These are phyloP conservation scores for Basipetospora sp. DNA, from an alignment of 2,329 filamentous ascomycete genomes.

Conservation along the genomic window DNA sequence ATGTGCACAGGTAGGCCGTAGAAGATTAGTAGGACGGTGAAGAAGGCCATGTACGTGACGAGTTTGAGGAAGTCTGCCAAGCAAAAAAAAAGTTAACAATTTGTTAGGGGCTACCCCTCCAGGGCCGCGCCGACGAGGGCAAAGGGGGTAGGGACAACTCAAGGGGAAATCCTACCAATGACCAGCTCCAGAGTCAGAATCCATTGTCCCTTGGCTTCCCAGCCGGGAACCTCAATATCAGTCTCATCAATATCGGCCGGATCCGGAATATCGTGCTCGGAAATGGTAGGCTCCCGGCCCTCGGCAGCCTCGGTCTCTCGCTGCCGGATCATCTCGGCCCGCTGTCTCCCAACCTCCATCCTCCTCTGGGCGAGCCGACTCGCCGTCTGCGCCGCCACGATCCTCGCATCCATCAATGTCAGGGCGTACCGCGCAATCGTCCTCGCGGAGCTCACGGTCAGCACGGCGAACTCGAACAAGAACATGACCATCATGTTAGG, in stretches of 20 bases:
- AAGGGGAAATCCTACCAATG: constrained; percentile 43
- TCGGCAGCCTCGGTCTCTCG: constrained; percentile 34
- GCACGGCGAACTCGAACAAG: constrained; percentile 86
- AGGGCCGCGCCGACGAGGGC: neutral
- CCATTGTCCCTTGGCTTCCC: constrained; percentile 92
- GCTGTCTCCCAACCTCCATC: constrained; percentile 48
- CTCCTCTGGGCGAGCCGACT: constrained; percentile 54
- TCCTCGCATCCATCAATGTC: constrained; percentile 60
- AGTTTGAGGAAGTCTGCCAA: constrained; percentile 76
- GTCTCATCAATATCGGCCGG: constrained; percentile 78
- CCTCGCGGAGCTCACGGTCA: constrained; percentile 65
- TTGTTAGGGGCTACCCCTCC: too few species aligned
- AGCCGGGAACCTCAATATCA: constrained; percentile 87
- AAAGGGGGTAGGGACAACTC: too few species aligned
- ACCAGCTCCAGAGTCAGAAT: constrained; percentile 75
- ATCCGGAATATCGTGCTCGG: constrained; percentile 49
- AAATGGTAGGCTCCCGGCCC: constrained; percentile 11
- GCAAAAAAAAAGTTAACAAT: too few species aligned
- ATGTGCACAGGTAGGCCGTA: constrained; percentile 95
- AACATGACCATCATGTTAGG: constrained; percentile 99
- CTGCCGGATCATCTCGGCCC: constrained; percentile 35
- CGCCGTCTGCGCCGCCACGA: constrained; percentile 59
- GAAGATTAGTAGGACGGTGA: constrained; percentile 81
- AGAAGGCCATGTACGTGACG: constrained; percentile 78
- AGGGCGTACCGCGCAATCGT: constrained; percentile 67